These are phyloP conservation scores for Mycena leptocephala DNA, from an alignment of 768 basidiomycete genomes.

Conservation along the genomic window DNA sequence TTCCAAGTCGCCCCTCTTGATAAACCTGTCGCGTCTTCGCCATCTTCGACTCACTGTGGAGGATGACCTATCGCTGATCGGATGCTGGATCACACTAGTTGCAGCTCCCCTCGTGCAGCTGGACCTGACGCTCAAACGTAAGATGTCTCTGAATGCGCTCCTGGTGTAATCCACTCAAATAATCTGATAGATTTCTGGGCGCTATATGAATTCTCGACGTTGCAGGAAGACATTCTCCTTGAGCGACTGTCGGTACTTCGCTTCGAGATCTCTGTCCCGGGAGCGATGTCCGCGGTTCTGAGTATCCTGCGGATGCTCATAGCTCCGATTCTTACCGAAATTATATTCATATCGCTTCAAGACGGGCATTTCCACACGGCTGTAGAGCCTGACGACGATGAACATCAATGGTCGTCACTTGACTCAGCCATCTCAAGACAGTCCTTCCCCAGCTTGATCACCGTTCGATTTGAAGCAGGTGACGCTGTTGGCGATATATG, in stretches of 20 bases:
- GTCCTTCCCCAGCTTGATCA: not conserved
- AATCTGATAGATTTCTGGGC: not conserved
- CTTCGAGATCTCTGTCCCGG: not conserved
- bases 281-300: not conserved
- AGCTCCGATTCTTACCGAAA: not conserved
- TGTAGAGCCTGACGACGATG: not conserved
- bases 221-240: not conserved
- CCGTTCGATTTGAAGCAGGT: not conserved
- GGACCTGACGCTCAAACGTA: not conserved
- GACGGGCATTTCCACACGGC: not conserved
- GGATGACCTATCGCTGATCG: not conserved
- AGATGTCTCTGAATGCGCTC: not conserved
- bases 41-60: not conserved
- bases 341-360: not conserved
- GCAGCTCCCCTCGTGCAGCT: not conserved
- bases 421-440: not conserved
- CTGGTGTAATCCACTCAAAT: not conserved
- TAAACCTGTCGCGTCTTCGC: not conserved
- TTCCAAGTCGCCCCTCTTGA: not conserved
- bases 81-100: not conserved
- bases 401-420: not conserved
- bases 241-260: not conserved
- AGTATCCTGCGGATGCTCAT: not conserved
- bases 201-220: not conserved
- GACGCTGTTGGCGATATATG: not conserved